phyloP scores from a whole-genome alignment of 805 yeast genomes.

The Monosporozyma yasuniensis region DNA sequence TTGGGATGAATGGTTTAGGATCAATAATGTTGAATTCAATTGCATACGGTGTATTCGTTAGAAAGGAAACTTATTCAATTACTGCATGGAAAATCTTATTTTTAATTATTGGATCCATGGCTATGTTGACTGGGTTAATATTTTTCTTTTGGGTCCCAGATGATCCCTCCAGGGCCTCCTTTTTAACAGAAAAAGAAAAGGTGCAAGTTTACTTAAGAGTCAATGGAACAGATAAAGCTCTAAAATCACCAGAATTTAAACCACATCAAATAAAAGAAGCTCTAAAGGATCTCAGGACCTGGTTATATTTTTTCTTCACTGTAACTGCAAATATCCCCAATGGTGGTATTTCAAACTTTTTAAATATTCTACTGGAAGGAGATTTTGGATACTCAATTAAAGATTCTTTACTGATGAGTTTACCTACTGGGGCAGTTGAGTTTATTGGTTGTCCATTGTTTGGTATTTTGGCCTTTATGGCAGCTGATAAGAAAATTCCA shows the following conservation, averaged over 20 bases:
- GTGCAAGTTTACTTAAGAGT: conserved; percentile 42
- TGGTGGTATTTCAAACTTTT: background rate
- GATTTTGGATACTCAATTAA: background rate
- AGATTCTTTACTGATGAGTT: background rate
- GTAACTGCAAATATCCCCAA: background rate
- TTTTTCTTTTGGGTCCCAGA: conserved; percentile 46
- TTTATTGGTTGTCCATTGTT: background rate
- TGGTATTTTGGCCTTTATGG: background rate
- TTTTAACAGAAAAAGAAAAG: conserved; percentile 35
- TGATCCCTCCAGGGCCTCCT: conserved; percentile 42
- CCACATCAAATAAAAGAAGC: conserved; percentile 34
- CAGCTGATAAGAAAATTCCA: background rate
- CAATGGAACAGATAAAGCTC: conserved; percentile 46
- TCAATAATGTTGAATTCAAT: conserved; percentile 40
- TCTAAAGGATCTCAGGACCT: background rate
- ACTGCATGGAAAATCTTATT: background rate
- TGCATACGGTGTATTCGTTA: conserved; percentile 41
- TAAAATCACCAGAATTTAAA: conserved; percentile 47
- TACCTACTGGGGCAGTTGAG: background rate
- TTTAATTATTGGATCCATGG: background rate
- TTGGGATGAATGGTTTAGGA: background rate
- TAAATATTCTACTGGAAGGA: background rate
- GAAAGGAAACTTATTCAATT: background rate
- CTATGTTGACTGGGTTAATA: background rate
- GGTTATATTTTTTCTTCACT: background rate